These are phyloP conservation scores for Fusarium domesticum DNA, from an alignment of 2,329 filamentous ascomycete genomes.

Conservation along the genomic window DNA sequence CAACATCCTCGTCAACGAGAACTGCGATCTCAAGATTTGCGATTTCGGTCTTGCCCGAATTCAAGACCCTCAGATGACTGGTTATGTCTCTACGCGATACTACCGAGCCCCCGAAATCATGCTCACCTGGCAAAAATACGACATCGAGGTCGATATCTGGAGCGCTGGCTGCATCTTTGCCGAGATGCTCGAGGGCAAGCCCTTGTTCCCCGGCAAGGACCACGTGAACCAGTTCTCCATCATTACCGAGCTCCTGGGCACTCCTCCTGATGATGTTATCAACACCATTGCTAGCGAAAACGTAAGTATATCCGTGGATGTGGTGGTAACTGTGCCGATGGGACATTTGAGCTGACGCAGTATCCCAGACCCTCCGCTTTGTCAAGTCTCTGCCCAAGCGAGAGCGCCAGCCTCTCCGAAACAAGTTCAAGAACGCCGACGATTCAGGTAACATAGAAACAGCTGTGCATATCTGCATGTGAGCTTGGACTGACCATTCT, in stretches of 20 bases:
- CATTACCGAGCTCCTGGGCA: constrained; percentile 95
- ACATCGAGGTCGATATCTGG: constrained; percentile 99
- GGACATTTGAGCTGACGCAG: constrained; percentile 16
- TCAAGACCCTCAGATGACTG: constrained; percentile 99
- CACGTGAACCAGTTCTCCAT: constrained; percentile 99
- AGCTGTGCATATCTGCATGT: not conserved
- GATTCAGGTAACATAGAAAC: constrained; percentile 60
- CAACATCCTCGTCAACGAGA: constrained; percentile 99
- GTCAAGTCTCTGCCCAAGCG: constrained; percentile 96
- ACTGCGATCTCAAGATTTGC: constrained; percentile 99
- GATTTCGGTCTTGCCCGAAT: constrained; percentile 97
- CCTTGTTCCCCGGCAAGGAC: constrained; percentile 96
- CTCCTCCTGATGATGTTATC: constrained; percentile 96
- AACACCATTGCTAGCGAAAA: constrained; percentile 98
- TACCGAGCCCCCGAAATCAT: constrained; percentile 99
- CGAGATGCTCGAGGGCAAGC: constrained; percentile 98
- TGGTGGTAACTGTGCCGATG: not conserved
- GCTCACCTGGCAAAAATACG: constrained; percentile 99
- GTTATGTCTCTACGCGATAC: constrained; percentile 97
- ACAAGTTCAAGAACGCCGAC: constrained; percentile 96
- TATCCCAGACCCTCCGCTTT: constrained; percentile 80
- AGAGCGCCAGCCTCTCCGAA: constrained; percentile 77
- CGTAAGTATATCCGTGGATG: too few species aligned
- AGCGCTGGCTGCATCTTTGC: constrained; percentile 98
- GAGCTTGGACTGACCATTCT: constrained; percentile 2